Percentiles rank a stretch among this genome's conserved stretches.
Conservation (phyloP, 2,329 filamentous ascomycete species). For the Penicillium sp. region DNA sequence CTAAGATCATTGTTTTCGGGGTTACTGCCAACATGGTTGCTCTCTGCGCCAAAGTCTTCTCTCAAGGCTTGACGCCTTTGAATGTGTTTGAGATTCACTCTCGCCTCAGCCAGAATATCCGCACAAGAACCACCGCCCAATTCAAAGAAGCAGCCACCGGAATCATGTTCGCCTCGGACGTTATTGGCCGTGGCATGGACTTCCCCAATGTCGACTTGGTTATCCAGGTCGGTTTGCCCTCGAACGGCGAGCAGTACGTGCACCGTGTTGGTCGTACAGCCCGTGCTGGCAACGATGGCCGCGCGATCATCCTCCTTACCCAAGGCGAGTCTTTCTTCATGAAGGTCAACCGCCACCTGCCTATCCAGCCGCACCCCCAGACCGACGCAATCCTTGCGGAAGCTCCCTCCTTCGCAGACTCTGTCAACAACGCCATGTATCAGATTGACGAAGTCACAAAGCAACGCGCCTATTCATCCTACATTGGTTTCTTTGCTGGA, state of each 20-base stretch:
- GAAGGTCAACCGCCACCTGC: slow-evolving; percentile 48
- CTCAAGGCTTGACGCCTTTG: slow-evolving; percentile 32
- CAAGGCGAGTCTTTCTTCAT: slow-evolving; percentile 55
- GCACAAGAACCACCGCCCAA: slow-evolving; percentile 58
- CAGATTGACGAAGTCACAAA: slow-evolving; percentile 33
- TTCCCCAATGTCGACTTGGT: slow-evolving; percentile 53
- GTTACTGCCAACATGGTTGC: slow-evolving; percentile 67
- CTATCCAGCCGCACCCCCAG: slow-evolving; percentile 51
- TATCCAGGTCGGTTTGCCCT: slow-evolving; percentile 52
- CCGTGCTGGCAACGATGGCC: slow-evolving; percentile 54
- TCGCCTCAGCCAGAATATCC: slow-evolving; percentile 65
- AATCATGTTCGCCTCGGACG: slow-evolving; percentile 53
- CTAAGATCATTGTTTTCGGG: slow-evolving; percentile 90
- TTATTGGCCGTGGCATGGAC: slow-evolving; percentile 52
- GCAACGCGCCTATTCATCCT: slow-evolving; percentile 39
- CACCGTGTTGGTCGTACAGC: slow-evolving; percentile 62
- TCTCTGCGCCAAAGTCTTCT: slow-evolving; percentile 60
- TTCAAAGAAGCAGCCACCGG: slow-evolving; percentile 41
- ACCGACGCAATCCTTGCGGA: slow-evolving; percentile 39
- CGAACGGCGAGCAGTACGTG: slow-evolving; percentile 53
- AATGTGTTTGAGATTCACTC: slow-evolving; percentile 69
- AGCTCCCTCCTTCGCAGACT: slow-evolving; percentile 32
- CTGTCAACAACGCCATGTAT: slow-evolving; percentile 31
- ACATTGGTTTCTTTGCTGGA: slow-evolving; percentile 37
- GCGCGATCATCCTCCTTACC: slow-evolving; percentile 55